Percentiles rank a stretch among this genome's conserved stretches.
These are phyloP conservation scores for Vigna radiata DNA, from an alignment of 306 rosid genomes.

Conservation along the genomic window DNA sequence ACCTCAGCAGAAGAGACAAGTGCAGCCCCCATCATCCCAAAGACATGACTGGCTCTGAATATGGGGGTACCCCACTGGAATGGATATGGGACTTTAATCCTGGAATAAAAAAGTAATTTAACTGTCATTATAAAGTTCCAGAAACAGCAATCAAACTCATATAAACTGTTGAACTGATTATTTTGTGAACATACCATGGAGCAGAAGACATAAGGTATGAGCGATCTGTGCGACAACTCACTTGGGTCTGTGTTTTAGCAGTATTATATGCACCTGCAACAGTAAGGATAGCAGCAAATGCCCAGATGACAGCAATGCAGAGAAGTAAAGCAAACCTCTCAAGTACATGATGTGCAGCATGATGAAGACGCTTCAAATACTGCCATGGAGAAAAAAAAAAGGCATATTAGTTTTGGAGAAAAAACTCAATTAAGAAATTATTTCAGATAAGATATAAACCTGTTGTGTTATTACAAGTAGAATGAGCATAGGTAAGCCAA, in stretches of 20 bases:
- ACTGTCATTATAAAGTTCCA: constrained; percentile 3
- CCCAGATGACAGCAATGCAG: constrained; percentile 74
- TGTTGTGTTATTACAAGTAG: constrained; percentile 75
- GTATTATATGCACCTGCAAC: constrained; percentile 82
- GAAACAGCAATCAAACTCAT: constrained; percentile 7
- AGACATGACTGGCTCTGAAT: constrained; percentile 91
- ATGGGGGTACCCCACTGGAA: constrained; percentile 98
- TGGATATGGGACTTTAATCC: constrained; percentile 87
- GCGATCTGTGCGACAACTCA: constrained; percentile 83
- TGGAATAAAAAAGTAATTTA: constrained; percentile 43
- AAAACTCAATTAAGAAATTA: background rate
- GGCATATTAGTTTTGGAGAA: constrained; percentile 3
- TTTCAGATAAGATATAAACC: constrained; percentile 54
- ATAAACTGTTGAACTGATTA: background rate
- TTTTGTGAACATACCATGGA: constrained; percentile 67
- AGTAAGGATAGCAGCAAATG: constrained; percentile 87
- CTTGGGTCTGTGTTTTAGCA: constrained; percentile 58
- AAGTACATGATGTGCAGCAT: constrained; percentile 44
- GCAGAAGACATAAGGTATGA: constrained; percentile 71
- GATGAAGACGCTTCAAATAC: constrained; percentile 69
- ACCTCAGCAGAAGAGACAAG: constrained; percentile 94
- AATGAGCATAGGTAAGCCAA: constrained; percentile 88
- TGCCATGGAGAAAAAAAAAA: constrained; percentile 26
- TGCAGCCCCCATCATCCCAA: constrained; percentile 97
- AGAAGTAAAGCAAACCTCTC: constrained; percentile 81